Base-by-base conservation (phyloP, 1,284 basidiomycete species). In the Cutaneotrichosporon sp. region DNA sequence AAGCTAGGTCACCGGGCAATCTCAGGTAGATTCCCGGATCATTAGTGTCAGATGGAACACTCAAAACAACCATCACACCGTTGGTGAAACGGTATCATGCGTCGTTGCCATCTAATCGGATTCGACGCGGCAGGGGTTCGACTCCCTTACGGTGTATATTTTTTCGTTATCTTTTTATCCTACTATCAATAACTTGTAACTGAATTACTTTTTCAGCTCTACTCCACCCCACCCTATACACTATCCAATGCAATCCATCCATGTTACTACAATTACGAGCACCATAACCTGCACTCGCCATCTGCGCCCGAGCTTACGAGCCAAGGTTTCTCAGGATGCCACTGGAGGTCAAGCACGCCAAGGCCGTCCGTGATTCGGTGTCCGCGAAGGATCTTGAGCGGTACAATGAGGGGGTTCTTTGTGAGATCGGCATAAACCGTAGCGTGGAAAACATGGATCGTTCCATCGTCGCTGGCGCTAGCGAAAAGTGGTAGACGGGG, bases 331-430 rank as follows among this genome's bases (percentile, higher is more conserved):
- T 87, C 87, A 62, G 85, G 88, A 69, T 90, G 90, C 96, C 97
- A 99, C 75, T 85, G 87, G 64, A 95, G 83, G 75, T 93, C 90
- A 69, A 99, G 84, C 56, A 98, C 93, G 56, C 97, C 97, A 50
- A 99, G 85, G 1, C 90, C 90, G 36, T 96, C 90, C 63, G 82
- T 86, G 61, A 97, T 82, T 59, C 86, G 83, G 81, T 99, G 97
- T 32, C 94, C 96, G 38, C 92, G 85, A 58, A 99, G 84, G 65
- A 99, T 95, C 82, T 99, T 99, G 73, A 99, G 84, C 34, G 97
- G 97, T 0, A 99, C 96, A 73, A 99, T 94, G 64, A 98, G 84
- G 40, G 97, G 91, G 81, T 97, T 95, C 64, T 92, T 94, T 86
- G 95, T 90, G 58, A 97, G 85, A 78, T 98, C 96, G 73, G 86